phyloP scores from a whole-genome alignment of 768 basidiomycete species.

The Steccherinum ochraceum region DNA sequence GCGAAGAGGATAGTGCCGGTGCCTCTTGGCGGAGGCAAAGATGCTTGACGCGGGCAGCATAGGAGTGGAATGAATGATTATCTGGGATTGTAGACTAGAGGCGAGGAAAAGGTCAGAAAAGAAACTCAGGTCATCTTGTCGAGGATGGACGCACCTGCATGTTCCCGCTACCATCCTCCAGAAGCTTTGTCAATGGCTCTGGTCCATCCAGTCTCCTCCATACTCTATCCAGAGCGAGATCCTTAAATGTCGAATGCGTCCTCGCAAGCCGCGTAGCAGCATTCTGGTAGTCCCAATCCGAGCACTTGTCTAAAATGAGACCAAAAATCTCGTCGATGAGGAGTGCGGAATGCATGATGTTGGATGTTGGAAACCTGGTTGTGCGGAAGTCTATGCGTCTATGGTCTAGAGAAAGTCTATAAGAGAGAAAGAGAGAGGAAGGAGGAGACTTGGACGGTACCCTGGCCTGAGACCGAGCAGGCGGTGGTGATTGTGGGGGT shows the following conservation, averaged over 20 bases:
- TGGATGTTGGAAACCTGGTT: no score
- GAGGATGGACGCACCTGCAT: background rate
- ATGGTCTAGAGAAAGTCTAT: background rate
- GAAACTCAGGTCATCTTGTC: no score
- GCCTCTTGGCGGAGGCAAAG: background rate
- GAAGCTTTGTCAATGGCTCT: constrained; percentile 7
- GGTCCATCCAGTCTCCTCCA: constrained; percentile 18
- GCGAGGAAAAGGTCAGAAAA: no score
- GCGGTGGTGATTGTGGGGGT: background rate
- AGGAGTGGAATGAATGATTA: constrained; percentile 2
- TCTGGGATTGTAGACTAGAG: background rate
- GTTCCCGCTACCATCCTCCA: background rate
- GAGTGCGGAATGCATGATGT: constrained; percentile 21
- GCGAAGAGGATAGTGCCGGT: background rate
- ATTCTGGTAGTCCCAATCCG: constrained; percentile 16
- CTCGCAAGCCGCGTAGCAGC: constrained; percentile 19
- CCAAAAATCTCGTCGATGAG: constrained; percentile 24
- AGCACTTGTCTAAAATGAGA: constrained; percentile 19
- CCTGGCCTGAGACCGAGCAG: background rate
- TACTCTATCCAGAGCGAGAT: constrained; percentile 20
- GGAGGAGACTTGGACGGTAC: no score
- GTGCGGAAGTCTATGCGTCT: background rate
- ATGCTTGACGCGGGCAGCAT: constrained; percentile 12
- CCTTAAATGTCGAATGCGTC: constrained; percentile 21
- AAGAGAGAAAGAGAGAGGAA: background rate